phyloP scores from a whole-genome alignment of 495 filamentous ascomycete genomes.

The Mycothermus thermophilus region DNA sequence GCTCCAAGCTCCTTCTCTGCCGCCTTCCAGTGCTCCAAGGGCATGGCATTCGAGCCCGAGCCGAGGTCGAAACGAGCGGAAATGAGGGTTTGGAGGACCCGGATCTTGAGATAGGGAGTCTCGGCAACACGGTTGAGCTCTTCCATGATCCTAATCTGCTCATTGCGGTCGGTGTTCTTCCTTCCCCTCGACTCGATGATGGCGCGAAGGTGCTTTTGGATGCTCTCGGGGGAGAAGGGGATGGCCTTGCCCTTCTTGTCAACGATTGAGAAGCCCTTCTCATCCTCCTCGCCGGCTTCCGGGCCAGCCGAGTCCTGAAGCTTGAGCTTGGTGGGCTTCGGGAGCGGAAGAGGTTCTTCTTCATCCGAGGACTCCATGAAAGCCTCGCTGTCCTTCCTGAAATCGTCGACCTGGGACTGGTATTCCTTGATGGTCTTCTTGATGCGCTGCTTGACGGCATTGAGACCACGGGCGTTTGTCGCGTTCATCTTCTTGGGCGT shows the following conservation, averaged over 20 bases:
- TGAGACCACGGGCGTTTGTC: constrained; percentile 82
- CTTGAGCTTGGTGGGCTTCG: constrained; percentile 33
- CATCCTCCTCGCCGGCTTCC: constrained; percentile 36
- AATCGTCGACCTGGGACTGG: constrained; percentile 71
- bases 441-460: constrained; percentile 90
- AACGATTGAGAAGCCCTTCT: constrained; percentile 78
- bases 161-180: constrained; percentile 91
- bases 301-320: constrained; percentile 12
- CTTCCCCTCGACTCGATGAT: constrained; percentile 93
- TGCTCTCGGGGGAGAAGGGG: constrained; percentile 89
- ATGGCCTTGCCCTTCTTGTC: constrained; percentile 75
- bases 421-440: constrained; percentile 98
- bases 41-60: constrained; percentile 71
- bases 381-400: constrained; percentile 64
- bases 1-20: constrained; percentile 72
- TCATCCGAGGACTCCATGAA: constrained; percentile 83
- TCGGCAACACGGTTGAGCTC: constrained; percentile 78
- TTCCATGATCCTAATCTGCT: constrained; percentile 96
- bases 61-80: constrained; percentile 91
- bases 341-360: constrained; percentile 33
- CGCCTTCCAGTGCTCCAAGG: constrained; percentile 90
- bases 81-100: constrained; percentile 80
- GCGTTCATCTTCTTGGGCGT: constrained; percentile 98
- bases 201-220: constrained; percentile 84
- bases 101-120: constrained; percentile 87